Conservation (phyloP, 352 stramenopile genomes). For the Saprolegnia parasitica region DNA sequence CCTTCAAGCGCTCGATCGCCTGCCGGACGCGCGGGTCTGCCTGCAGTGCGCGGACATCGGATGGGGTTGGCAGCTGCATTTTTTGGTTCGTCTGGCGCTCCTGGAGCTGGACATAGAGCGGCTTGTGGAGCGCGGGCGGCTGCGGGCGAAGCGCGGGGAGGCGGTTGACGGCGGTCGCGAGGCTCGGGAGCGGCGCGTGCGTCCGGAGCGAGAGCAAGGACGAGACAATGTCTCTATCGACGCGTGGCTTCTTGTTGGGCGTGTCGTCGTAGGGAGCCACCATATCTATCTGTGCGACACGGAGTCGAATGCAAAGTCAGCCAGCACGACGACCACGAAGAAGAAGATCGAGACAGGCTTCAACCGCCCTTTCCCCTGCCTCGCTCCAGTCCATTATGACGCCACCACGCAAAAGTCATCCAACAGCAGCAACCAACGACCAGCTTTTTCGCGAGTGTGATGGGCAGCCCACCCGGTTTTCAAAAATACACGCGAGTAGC, state of each 20-base stretch:
- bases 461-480: neutral
- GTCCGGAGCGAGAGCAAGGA: slow-evolving; percentile 21
- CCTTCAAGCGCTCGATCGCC: slow-evolving; percentile 6
- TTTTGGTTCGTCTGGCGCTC: neutral
- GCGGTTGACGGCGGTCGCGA: neutral
- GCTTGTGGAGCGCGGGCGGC: neutral
- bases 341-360: no score
- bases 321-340: no score
- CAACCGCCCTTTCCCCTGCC: neutral
- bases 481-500: slow-evolving; percentile 7
- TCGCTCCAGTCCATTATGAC: neutral
- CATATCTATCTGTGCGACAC: no score
- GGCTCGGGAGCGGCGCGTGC: neutral
- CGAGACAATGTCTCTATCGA: slow-evolving; percentile 1
- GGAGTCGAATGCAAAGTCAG: neutral
- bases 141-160: neutral
- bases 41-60: neutral
- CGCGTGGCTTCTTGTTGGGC: neutral
- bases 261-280: neutral
- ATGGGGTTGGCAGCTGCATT: neutral
- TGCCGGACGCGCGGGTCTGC: slow-evolving; percentile 4
- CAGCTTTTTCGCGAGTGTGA: slow-evolving; percentile 10
- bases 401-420: slow-evolving; percentile 13
- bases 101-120: neutral
- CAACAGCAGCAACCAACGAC: slow-evolving; percentile 4